Percentiles rank a stretch among this genome's conserved stretches.
These are phyloP conservation scores for Blepharisma japonicum DNA, from an alignment of 73 alveolate genomes.

Conservation along the genomic window DNA sequence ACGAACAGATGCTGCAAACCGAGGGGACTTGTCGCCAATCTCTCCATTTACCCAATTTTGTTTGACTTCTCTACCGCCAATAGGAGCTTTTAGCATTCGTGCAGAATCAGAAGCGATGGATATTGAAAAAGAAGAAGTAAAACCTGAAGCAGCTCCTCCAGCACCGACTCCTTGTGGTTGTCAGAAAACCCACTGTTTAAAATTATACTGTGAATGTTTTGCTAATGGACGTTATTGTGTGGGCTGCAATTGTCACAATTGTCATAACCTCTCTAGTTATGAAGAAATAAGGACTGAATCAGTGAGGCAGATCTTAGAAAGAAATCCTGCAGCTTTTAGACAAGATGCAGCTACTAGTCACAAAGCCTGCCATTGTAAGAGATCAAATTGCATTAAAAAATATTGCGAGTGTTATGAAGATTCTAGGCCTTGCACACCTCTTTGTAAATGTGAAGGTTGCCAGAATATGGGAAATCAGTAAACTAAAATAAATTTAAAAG, in stretches of 20 bases:
- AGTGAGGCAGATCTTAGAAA: background rate
- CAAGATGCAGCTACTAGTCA: background rate
- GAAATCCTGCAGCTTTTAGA: slow-evolving; percentile 30
- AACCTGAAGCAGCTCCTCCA: no score
- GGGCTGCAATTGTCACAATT: slow-evolving; percentile 5
- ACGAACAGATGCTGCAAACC: no score
- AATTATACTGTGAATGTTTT: slow-evolving; percentile 26
- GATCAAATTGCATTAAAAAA: slow-evolving; percentile 41
- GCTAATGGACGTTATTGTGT: background rate
- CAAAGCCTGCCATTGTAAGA: slow-evolving; percentile 39
- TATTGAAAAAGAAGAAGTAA: background rate
- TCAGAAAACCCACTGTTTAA: slow-evolving; percentile 5
- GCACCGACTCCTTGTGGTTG: slow-evolving; percentile 28
- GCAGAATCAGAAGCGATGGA: slow-evolving; percentile 3
- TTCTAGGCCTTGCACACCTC: slow-evolving; percentile 32
- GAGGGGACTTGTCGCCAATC: slow-evolving; percentile 7
- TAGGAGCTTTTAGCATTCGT: background rate
- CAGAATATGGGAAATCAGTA: background rate
- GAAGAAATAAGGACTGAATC: slow-evolving; percentile 16
- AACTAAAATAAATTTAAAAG: no score
- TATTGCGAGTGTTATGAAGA: slow-evolving; percentile 43
- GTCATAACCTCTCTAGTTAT: background rate
- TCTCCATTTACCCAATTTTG: slow-evolving; percentile 23
- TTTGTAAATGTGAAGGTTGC: slow-evolving; percentile 34
- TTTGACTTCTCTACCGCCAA: slow-evolving; percentile 7